Base-by-base conservation (phyloP, 768 basidiomycete genomes). In the Auriscalpium orientale region DNA sequence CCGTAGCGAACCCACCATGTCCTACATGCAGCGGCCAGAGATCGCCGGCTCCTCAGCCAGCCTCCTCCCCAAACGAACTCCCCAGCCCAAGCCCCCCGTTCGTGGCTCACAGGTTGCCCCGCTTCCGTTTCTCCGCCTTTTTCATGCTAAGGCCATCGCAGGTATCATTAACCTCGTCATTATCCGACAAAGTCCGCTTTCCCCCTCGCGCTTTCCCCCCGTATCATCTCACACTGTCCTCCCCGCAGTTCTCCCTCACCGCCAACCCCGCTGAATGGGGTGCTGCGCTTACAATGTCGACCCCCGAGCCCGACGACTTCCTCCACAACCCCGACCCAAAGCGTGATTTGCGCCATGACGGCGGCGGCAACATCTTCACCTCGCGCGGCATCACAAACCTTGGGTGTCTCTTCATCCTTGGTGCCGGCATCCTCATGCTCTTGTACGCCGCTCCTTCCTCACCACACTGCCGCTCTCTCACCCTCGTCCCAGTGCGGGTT, bases 301-400 rank as follows among this genome's bases (percentile, higher is more conserved):
- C 62, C 0, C 73, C 75, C n/a, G 85, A 87, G 54, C 73, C 77
- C 0, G 85, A 87, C 58, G 85, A 87, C 63, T 69, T 75, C 50
- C 73, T 87, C 3, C 85, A 87, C 62, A 82, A 80, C 60, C 85
- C 85, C 0, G 79, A 84, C 66, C 79, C 82, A 4, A 71, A 65
- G 35, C 73, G 79, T 18, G 80, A 85, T 59, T 65, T 74, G 46
- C 75, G 75, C 62, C 75, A 73, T n/a, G 82, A 86, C 65, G 46
- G 64, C 40, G 79, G 81, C 9, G 85, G 85, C 2, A 72, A 74
- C 49, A 75, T 89, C 51, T 80, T 81, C 55, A 86, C 86, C 16
- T 49, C 66, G 10, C 74, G 88, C 57, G 89, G 87, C 9, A 60
- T 88, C 46, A 74, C 74, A 3, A 91, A 91, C 63, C 73, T 85